Conservation (phyloP, 129 eudicot species). For the Helianthus tuberosus region DNA sequence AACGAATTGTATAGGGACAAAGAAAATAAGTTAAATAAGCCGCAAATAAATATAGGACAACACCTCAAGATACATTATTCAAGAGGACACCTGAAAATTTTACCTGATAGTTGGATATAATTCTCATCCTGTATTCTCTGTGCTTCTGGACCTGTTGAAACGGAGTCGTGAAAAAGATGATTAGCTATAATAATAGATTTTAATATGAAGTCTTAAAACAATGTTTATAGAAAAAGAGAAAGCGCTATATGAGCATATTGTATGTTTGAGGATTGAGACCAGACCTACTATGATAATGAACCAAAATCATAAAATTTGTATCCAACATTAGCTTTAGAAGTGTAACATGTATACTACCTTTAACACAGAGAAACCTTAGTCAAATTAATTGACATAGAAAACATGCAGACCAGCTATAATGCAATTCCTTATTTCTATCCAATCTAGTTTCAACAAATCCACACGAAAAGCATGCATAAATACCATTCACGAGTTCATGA, state of each 20-base stretch:
- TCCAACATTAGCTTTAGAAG: too few species aligned
- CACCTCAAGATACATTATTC: constrained; percentile 3
- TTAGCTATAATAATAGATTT: constrained; percentile 11
- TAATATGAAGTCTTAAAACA: background rate
- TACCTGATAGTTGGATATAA: constrained; percentile 87
- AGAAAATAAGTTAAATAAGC: constrained; percentile 19
- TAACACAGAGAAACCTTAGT: too few species aligned
- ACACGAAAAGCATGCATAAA: background rate
- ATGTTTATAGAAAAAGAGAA: background rate
- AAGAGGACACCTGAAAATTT: constrained; percentile 17
- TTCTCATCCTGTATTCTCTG: constrained; percentile 75
- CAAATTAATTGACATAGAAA: background rate
- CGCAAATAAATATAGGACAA: background rate
- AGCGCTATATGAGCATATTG: background rate
- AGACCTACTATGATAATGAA: background rate
- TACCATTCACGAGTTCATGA: background rate
- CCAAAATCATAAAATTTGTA: background rate
- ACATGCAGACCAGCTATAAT: background rate
- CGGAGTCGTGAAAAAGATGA: constrained; percentile 21
- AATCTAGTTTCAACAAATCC: background rate
- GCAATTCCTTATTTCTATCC: background rate
- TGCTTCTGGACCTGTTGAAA: constrained; percentile 74
- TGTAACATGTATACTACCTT: too few species aligned
- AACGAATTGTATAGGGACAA: background rate
- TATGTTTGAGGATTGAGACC: background rate